Percentiles rank a stretch among this genome's conserved stretches.
These are phyloP conservation scores for Vachellia pachyceras DNA, from an alignment of 306 rosid genomes.

Conservation along the genomic window DNA sequence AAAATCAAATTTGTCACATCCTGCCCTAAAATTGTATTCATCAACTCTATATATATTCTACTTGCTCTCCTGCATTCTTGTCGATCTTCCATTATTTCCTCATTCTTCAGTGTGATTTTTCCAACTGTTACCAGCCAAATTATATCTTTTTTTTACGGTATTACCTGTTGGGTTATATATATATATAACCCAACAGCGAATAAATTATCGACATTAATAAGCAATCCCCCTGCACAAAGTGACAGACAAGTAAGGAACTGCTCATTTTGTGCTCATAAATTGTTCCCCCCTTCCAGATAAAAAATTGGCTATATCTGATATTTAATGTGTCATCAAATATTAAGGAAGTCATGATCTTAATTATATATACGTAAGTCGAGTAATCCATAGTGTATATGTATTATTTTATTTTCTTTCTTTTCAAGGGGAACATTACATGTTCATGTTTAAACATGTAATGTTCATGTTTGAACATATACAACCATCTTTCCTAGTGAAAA, in stretches of 20 bases:
- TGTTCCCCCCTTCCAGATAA: too few species aligned
- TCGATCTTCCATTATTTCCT: slow-evolving; percentile 7
- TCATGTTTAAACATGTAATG: not conserved
- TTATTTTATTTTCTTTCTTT: slow-evolving; percentile 32
- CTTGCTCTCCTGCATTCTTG: not conserved
- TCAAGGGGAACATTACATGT: slow-evolving; percentile 35
- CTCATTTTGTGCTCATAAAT: too few species aligned
- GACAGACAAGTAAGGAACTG: too few species aligned
- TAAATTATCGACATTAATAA: too few species aligned
- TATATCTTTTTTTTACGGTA: not conserved
- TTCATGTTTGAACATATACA: slow-evolving; percentile 45
- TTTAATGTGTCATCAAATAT: too few species aligned
- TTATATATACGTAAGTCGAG: too few species aligned
- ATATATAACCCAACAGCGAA: too few species aligned
- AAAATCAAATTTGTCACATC: slow-evolving; percentile 58
- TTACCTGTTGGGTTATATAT: not conserved
- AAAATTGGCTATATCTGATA: too few species aligned
- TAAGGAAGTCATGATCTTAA: too few species aligned
- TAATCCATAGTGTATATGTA: not conserved
- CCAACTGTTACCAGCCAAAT: not conserved
- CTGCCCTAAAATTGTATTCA: not conserved
- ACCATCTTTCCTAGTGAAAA: slow-evolving; percentile 47
- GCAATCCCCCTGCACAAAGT: too few species aligned
- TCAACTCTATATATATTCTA: not conserved
- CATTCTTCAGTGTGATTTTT: not conserved